Base-by-base conservation (phyloP, 1,139 yeast species). In the Sugiyamaella castrensis region DNA sequence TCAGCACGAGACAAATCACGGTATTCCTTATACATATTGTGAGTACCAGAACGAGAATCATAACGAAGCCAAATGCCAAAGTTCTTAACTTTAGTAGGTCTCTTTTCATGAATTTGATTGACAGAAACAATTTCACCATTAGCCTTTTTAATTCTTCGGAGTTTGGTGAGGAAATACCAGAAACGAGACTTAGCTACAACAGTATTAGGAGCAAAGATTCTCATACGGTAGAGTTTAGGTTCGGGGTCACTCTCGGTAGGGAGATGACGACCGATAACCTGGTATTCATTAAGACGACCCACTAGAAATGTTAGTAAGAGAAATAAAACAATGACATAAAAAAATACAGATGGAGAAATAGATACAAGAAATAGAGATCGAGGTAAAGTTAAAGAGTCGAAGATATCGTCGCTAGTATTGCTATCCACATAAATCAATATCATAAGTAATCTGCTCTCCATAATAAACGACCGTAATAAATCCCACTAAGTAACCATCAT, bases 1-100 rank as follows among this genome's bases (percentile, higher is more conserved):
- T 89, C 96, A 63, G 89, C 95, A 82, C 99, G 94, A 81, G 97
- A 80, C 69, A 91, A 95, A 71, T 92, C 98, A 80, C 98, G 91
- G 94, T 89, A 88, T 83, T 92, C 99, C 84, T 88, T 92, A 97
- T 92, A 92, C 98, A 92, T 92, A 95, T 92, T 92, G 95, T 94
- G 98, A 73, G 96, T 89, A 81, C 99, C 99, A 67, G 98, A 94
- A 85, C 98, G 94, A 66, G 99, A 92, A 76, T 94, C 98, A 88
- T 94, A 92, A 84, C 98, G 91, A 76, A 92, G 85, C 98, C 98
- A 92, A 81, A 94, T 77, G 82, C 98, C 98, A 74, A 89, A 92
- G 88, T 91, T 92, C 92, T 92, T 92, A 73, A 92, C 98, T 83
- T 88, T 91, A 79, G 95, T 87, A 78, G 98, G 98, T 82, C 81